Base-by-base conservation (phyloP, 257 asterid species). In the Solanum habrochaites region DNA sequence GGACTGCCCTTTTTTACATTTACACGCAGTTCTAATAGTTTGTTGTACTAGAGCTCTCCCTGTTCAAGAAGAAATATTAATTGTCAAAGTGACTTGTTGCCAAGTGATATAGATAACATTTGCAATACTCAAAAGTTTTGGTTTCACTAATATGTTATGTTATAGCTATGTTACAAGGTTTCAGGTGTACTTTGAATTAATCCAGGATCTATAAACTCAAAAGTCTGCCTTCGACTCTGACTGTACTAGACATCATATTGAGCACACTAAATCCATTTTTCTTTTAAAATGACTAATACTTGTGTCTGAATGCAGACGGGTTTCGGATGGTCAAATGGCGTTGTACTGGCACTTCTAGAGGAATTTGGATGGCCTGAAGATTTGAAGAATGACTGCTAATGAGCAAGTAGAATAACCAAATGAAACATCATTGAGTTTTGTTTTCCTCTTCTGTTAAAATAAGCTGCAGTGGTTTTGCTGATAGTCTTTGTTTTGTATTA, bases 291-390 rank as follows among this genome's bases (percentile, higher is more conserved):
- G 31, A 60, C 13, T 47, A 32, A 20, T 77, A 27, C 9, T 56
- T 52, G 27, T 82, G 73, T 25, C 69, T 74, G 16, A 80, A 77
- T 43, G 91, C 95, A 97, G 99, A 97, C 98, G 45, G 99, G 99
- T 52, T 97, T 97, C 62, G 99, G 99, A 6, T 97, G 99, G 99
- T 90, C 99, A 7, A 97, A 97, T 85, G 99, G 99, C 81, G 98
- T 95, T 29, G 95, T 96, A 3, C 88, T 97, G 83, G 94, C 98
- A 12, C 94, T 96, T 87, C 88, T 97, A 92, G 99, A 97, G 95
- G 96, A 95, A 88, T 95, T 94, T 37, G 99, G 99, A 86, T 97
- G 99, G 99, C 89, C 95, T 12, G 29, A 91, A 75, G 94, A 92
- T 87, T 82, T 88, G 58, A 89, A 88, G 87, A 87, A 92, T 21